Percentiles rank a stretch among this genome's conserved stretches.
Conservation (phyloP, 164 flowering plant species). For the Akebia trifoliata region DNA sequence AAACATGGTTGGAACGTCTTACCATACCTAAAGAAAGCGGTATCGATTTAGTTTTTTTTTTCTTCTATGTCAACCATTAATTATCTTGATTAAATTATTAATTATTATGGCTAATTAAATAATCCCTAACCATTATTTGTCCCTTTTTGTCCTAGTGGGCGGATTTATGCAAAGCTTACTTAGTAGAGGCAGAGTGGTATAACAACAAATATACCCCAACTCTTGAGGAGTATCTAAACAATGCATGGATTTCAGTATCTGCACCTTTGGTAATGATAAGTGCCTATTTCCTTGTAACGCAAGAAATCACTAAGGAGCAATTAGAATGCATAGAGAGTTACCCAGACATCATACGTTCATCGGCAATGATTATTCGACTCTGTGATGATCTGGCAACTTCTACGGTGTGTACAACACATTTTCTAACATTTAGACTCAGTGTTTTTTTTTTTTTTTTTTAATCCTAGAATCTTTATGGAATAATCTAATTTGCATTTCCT, state of each 20-base stretch:
- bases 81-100: too few species aligned
- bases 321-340: constrained; percentile 11
- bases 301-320: not conserved
- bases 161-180: constrained; percentile 34
- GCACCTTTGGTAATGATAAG: constrained; percentile 19
- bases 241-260: constrained; percentile 34
- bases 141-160: constrained; percentile 49
- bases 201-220: constrained; percentile 27
- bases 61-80: not conserved
- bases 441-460: not conserved
- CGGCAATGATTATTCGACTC: constrained; percentile 34
- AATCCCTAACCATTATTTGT: too few species aligned
- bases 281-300: constrained; percentile 21
- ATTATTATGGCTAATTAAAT: too few species aligned
- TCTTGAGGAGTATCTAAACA: constrained; percentile 38
- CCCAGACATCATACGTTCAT: constrained; percentile 20
- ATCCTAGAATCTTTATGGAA: too few species aligned
- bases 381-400: constrained; percentile 38
- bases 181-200: constrained; percentile 43
- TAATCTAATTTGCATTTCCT: too few species aligned
- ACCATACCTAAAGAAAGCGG: constrained; percentile 21
- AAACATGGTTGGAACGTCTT: constrained; percentile 19
- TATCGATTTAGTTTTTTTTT: constrained; percentile 12
- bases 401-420: too few species aligned
- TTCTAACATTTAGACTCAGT: not conserved